Evolutionary conservation across 805 yeast genomes (phyloP), one percentile per base, ranked within the genome.

Genomic region (Maudiozyma barnettii): DNA sequence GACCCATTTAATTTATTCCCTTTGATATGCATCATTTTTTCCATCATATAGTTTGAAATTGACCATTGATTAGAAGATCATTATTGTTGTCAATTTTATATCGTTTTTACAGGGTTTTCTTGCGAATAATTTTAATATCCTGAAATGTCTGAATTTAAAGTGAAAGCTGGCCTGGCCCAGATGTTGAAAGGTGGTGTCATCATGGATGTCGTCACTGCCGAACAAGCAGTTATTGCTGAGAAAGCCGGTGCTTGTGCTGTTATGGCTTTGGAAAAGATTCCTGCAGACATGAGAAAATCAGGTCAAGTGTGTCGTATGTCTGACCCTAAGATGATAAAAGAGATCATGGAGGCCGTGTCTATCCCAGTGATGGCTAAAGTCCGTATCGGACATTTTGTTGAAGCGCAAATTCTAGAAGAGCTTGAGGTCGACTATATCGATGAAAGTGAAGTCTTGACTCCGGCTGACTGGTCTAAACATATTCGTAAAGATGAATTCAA

Each of bases 231-330:
- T 40, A 77, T 85, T 45, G 95, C 95, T 21, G 91, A 85, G 64
- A 72, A 69, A 46, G 91, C 95, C 3, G 95, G 95, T 50, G 95
- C 95, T 13, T 82, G 86, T 68, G 91, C 95, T 13, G 95, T 85
- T 20, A 85, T 85, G 95, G 95, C 95, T 4, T 72, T 85, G 53
- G 95, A 85, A 67, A 70, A 82, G 56, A 86, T 85, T 49, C 95
- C 95, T 10, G 88, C 93, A 7, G 93, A 85, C 61, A 85, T 85
- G 77, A 76, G 93, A 59, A 81, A 77, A 52, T 77, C 82, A 45
- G 91, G 91, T 44, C 83, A 84, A 48, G 93, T 85, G 44, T 85
- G 91, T 49, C 76, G 95, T 57, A 85, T 85, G 95, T 79, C 86
- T 19, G 95, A 85, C 61, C 95, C 95, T 2, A 70, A 80, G 55